These are phyloP conservation scores for Adansonia rubrostipa DNA, from an alignment of 441 rosid species.

Conservation along the genomic window DNA sequence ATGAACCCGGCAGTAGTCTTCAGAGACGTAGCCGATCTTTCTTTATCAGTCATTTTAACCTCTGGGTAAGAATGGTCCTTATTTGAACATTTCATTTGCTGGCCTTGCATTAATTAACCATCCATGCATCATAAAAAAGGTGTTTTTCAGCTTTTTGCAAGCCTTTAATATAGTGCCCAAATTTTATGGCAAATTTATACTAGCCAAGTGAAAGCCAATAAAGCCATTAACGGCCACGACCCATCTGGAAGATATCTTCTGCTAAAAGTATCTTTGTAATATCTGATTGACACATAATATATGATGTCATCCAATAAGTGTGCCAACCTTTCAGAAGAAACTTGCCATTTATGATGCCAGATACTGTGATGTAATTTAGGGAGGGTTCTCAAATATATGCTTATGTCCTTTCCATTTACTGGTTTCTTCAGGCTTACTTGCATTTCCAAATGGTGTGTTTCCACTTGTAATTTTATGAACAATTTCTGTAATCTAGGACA, in stretches of 20 bases:
- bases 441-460: conserved; percentile 22
- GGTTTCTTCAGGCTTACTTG: conserved; percentile 19
- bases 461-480: conserved; percentile 28
- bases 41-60: conserved; percentile 87
- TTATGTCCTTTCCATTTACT: conserved; percentile 26
- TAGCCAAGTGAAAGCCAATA: neutral
- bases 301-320: neutral
- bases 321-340: conserved; percentile 12
- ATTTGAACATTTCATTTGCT: conserved; percentile 17
- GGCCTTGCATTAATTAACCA: conserved; percentile 13
- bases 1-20: conserved; percentile 96
- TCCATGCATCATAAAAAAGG: conserved; percentile 18
- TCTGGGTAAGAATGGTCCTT: conserved; percentile 77
- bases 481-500: conserved; percentile 57
- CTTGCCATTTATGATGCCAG: conserved; percentile 10
- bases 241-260: conserved; percentile 8
- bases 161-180: neutral
- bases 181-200: conserved; percentile 9
- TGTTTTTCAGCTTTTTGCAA: conserved; percentile 3
- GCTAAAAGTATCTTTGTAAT: neutral
- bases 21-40: conserved; percentile 82
- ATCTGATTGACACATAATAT: neutral
- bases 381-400: conserved; percentile 19
- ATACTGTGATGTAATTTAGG: conserved; percentile 15
- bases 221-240: neutral